A percentile compares a stretch with the other conserved stretches of the same genome.
Conservation (phyloP, 1,139 yeast genomes). For the Candida tropicalis region DNA sequence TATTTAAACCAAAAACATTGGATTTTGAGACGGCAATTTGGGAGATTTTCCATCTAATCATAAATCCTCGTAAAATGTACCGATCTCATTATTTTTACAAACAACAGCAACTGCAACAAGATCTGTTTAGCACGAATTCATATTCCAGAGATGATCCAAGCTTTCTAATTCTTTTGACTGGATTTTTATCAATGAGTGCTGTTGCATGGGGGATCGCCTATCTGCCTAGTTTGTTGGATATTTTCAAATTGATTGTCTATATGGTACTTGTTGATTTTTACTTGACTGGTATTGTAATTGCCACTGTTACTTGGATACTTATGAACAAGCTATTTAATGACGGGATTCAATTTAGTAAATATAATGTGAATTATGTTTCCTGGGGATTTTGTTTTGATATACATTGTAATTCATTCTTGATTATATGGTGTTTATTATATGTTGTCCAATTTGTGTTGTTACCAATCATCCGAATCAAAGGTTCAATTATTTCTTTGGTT, state of each 20-base stretch:
- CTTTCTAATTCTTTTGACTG: slow-evolving; percentile 70
- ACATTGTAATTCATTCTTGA: slow-evolving; percentile 84
- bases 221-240: slow-evolving; percentile 61
- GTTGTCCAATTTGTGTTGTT: slow-evolving; percentile 74
- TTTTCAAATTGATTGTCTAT: slow-evolving; percentile 65
- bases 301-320: slow-evolving; percentile 74
- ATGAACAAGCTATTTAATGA: slow-evolving; percentile 63
- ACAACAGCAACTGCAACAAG: slow-evolving; percentile 26
- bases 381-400: slow-evolving; percentile 96
- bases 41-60: slow-evolving; percentile 78
- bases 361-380: slow-evolving; percentile 62
- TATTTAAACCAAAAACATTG: slow-evolving; percentile 76
- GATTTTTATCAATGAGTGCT: slow-evolving; percentile 70
- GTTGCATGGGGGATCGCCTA: slow-evolving; percentile 90
- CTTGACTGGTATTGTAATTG: slow-evolving; percentile 65
- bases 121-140: slow-evolving; percentile 28
- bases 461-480: slow-evolving; percentile 67
- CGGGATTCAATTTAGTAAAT: slow-evolving; percentile 35
- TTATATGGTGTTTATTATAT: slow-evolving; percentile 79
- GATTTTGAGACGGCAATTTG: slow-evolving; percentile 93
- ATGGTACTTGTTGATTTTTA: slow-evolving; percentile 88
- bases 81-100: slow-evolving; percentile 76
- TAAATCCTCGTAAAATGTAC: slow-evolving; percentile 81
- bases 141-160: slow-evolving; percentile 95
- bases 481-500: slow-evolving; percentile 60